Base-by-base conservation (phyloP, 2,329 filamentous ascomycete genomes). In the Allantophomopsis cytisporea region DNA sequence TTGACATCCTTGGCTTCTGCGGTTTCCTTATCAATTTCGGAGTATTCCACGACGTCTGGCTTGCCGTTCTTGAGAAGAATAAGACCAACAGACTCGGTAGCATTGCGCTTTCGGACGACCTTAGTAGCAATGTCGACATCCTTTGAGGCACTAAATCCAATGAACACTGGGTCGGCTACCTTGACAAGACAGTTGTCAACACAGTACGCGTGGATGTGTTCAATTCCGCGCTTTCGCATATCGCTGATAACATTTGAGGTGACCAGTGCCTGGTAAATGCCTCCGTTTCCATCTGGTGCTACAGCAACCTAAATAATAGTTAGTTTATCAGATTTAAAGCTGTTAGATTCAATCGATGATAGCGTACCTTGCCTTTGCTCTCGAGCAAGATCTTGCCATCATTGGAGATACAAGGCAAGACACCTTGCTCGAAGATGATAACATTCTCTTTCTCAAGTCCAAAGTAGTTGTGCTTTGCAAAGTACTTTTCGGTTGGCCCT, bases 151-250 rank as follows among this genome's bases (percentile, higher is more conserved):
- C 87, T 75, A 64, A 96, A 96, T 50, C 91, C 91, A 52, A 96
- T 80, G 66, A 98, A 96, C 50, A 86, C 74, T 12, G 91, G 91
- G 56, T 98, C 91, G 20, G 89, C 89, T n/a, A 98, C 89, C 65
- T 86, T 89, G 59, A 94, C 89, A n/a, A 98, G 74, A 66, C 89
- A 96, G 70, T 98, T 98, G 67, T 98, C 91, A 35, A 98, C 91
- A 56, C 91, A 95, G 72, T 96, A 96, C 36, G 88, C 83, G 62
- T 98, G 89, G 45, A 98, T 82, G 66, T 98, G 91, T 69, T 94
- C 65, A 56, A 96, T 83, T 37, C 87, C 88, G 41, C 89, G 83
- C 63, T 78, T 79, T 51, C 76, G 73, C 83, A 98, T 91, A 62
- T 96, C 87, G 35, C 77, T 74, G 37, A 94, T 76, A 31, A 93